Evolutionary conservation across 768 basidiomycete species (phyloP).

Genomic region (Mycena galopus): DNA sequence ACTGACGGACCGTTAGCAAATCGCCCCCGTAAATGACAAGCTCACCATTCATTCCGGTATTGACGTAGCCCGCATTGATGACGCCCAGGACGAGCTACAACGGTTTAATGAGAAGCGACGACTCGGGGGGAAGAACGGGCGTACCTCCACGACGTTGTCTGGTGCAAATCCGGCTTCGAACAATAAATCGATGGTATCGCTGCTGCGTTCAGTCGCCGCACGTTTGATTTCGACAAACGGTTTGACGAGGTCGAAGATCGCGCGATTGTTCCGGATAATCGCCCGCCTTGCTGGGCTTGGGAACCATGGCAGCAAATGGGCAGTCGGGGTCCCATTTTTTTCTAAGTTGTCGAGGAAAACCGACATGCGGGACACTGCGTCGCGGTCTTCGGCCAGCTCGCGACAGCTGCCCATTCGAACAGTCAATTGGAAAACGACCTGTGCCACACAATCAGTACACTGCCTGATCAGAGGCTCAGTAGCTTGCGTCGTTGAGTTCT

Average conservation of each 20-base stretch:
- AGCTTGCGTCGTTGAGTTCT: slow-evolving; percentile 2
- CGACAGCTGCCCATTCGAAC: slow-evolving; percentile 24
- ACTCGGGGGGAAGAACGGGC: neutral
- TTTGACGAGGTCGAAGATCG: neutral
- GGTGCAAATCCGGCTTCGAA: neutral
- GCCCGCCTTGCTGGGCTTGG: neutral
- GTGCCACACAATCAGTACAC: neutral
- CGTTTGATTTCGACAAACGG: neutral
- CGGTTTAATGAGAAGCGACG: neutral
- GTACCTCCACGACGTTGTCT: neutral
- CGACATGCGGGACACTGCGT: slow-evolving; percentile 2
- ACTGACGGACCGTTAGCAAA: neutral
- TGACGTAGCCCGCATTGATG: slow-evolving; percentile 29
- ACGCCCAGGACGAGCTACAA: slow-evolving; percentile 27
- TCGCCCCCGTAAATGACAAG: neutral
- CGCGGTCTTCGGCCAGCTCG: slow-evolving; percentile 24
- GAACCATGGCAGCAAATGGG: slow-evolving; percentile 20
- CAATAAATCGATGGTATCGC: neutral
- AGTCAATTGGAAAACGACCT: slow-evolving; percentile 35
- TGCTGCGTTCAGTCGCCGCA: neutral
- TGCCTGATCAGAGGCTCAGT: neutral
- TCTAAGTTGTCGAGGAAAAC: slow-evolving; percentile 26
- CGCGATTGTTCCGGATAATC: neutral
- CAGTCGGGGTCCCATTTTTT: slow-evolving; percentile 4
- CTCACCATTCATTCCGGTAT: slow-evolving; percentile 26